Conservation (phyloP, 2,329 filamentous ascomycete genomes). For the Fusarium redolens region DNA sequence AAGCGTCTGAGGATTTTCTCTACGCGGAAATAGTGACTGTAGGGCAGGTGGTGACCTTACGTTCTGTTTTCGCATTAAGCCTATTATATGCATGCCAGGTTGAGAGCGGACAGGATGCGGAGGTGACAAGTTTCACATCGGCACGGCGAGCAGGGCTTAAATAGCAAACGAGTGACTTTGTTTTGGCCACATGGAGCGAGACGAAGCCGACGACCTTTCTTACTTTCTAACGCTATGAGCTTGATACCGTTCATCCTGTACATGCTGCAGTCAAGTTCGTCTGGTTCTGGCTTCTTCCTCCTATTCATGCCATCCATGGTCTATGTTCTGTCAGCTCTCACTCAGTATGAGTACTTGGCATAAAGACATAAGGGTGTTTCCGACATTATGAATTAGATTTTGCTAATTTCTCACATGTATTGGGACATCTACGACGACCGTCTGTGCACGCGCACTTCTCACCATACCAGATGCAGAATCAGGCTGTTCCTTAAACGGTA, state of each 20-base stretch:
- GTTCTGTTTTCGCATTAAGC: background rate
- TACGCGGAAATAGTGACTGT: background rate
- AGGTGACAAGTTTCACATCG: background rate
- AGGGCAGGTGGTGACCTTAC: background rate
- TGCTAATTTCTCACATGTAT: background rate
- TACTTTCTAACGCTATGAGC: background rate
- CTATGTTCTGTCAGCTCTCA: background rate
- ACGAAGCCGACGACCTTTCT: background rate
- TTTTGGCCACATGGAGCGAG: background rate
- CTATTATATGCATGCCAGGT: background rate
- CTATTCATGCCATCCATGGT: background rate
- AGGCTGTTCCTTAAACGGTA: background rate
- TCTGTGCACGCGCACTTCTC: background rate
- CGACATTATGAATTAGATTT: background rate
- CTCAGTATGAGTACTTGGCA: background rate
- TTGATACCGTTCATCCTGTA: background rate
- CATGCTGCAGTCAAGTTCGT: background rate
- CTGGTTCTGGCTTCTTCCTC: background rate
- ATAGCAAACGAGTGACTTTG: background rate
- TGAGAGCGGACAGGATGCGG: background rate
- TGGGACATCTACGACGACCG: background rate
- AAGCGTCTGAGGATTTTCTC: background rate
- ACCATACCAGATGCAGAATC: background rate
- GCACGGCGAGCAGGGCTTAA: background rate
- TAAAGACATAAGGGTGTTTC: too few species aligned